Evolutionary conservation across 495 filamentous ascomycete genomes (phyloP), one percentile per base, ranked within the genome.

Genomic region (Podospora tetraspora): DNA sequence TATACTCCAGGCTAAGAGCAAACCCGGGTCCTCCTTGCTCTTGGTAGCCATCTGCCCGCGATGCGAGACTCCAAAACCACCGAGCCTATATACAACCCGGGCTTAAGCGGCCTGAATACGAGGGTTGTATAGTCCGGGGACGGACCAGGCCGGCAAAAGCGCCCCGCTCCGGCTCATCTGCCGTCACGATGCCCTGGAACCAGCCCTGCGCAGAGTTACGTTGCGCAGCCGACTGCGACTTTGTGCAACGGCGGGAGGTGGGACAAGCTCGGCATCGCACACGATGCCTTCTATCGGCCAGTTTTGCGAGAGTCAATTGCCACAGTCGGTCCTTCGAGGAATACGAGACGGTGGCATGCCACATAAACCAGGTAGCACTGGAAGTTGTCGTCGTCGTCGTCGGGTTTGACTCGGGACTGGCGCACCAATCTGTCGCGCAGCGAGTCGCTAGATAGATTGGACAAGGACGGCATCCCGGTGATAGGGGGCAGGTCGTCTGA

Each of bases 301-400:
- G 13, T 32, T 30, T 32, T 22, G n/a, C 5, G 19, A 32, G 29
- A 27, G 24, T 29, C 11, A n/a, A 62, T 21, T 32, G 27, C n/a
- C n/a, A 21, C 27, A 11, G 27, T 19, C 19, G 61, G 19, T 4
- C 13, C 27, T 22, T 21, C 1, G 61, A 22, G 27, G 27, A 62
- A 62, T 62, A 62, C 61, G 61, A 62, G 61, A 62, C 27, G 61
- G 61, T 22, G 29, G 21, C 27, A 21, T 21, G 13, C n/a, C 13
- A 32, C 16, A 29, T 29, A 13, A 24, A 30, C 60, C 60, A 22
- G 27, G 60, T 62, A n/a, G 60, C 60, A 62, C 59, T 25, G 27
- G 21, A 9, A 21, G 7, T 11, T 59, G 24, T 59, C 27, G 27
- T 62, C 61, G 7, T 11, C 23, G 24, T 59, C 27, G 27, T 62